Evolutionary conservation across 495 filamentous ascomycete genomes (phyloP), one percentile per base, ranked within the genome.

Genomic region (Annulohypoxylon moriforme): DNA sequence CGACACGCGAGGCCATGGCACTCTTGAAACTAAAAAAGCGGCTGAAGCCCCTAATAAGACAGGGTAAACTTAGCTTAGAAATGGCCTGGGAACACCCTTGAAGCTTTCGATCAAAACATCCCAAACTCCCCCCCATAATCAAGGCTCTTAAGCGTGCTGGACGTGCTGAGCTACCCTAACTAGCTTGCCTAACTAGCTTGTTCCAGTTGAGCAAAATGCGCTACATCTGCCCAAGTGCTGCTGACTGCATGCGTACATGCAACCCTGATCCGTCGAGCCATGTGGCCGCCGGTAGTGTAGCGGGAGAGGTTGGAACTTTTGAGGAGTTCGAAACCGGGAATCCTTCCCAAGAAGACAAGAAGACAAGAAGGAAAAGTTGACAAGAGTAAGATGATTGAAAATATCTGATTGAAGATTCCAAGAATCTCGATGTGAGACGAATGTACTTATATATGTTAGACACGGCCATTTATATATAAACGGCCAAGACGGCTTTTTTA

Each of bases 181-280:
- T 42, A 42, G 38, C 14, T 16, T 4, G 38, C 9, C 16, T 47
- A 47, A n/a, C 7, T 24, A 53, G 27, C 44, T 38, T 25, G 16
- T 52, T 52, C 11, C 40, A 50, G 29, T 62, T 36, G 59, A 63
- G 16, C 11, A 38, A 4, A 57, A 50, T 50, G 59, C 59, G 60
- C 67, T 52, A 52, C 52, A 63, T 50, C 53, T 57, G 60, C n/a
- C n/a, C n/a, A n/a, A n/a, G n/a, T n/a, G n/a, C 55, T 59, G 67
- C 60, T 69, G 67, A 64, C 67, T 64, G 67, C 67, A 69, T 67
- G 62, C 53, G 44, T 61, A 34, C 36, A 52, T 25, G 40, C 64
- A 68, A 56, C 49, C 46, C 53, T 38, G 59, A 58, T 40, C 63
- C 63, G 67, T 42, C 50, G 36, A 44, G 60, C 67, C 67, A 69